Base-by-base conservation (phyloP, 2,329 filamentous ascomycete genomes). In the Fusarium drepaniforme region DNA sequence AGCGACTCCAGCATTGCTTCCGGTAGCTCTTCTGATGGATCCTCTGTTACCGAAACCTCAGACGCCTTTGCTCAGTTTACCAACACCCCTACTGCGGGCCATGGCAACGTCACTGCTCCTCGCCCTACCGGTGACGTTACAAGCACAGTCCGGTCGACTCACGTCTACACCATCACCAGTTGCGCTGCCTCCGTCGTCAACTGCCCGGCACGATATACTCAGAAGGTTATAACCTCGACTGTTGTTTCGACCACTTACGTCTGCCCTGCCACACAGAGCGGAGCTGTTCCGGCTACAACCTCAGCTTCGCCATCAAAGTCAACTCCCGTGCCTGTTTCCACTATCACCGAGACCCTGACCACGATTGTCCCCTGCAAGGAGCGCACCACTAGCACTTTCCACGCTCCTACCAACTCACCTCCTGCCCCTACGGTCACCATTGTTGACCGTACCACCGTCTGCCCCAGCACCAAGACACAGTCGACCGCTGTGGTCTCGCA, bases 101-200 rank as follows among this genome's bases (percentile, higher is more conserved):
- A 46, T 3, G 53, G 49, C 8, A 72, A 69, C 66, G 63, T 40
- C 4, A 66, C 56, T 23, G 51, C 66, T 35, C 35, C 51, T 12
- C 67, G 60, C 37, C 33, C 51, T 51, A 66, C 61, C 7, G 72
- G 76, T 42, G 68, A 75, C 35, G 66, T 75, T 35, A 78, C 76
- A 63, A 75, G 74, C 69, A 80, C 78, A n/a, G 40, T 75, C 7
- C 73, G 56, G 11, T 74, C 74, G 28, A 80, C 80, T 33, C 74
- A 75, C n/a, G 68, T 69, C 21, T 81, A 79, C 74, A 80, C 80
- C 30, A 70, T 85, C 38, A 85, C 84, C 25, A 79, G 78, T 66
- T 85, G 84, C 67, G 82, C 81, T 61, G 81, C 80, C 44, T 78
- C 79, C 5, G 82, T 83, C 21, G 70, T 82, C 70, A 85, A 85